Evolutionary conservation across 208 protist species (phyloP).

Genomic region (Eutreptiella sp.): DNA sequence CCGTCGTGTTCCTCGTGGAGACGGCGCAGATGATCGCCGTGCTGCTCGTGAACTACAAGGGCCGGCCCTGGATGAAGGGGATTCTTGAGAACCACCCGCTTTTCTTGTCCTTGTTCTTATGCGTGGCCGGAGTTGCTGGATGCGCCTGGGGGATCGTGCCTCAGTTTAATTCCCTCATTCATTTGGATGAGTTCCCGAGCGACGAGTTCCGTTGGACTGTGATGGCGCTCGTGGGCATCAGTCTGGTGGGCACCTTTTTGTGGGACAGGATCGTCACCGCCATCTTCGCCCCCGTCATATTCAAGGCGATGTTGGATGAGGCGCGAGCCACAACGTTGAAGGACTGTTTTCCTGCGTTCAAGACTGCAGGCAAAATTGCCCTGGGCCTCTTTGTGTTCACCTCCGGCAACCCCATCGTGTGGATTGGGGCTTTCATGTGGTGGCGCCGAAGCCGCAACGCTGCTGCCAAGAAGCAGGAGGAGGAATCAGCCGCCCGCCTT

Average conservation of each 20-base stretch:
- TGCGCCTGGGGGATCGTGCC: slow-evolving; percentile 23
- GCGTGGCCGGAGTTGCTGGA: background rate
- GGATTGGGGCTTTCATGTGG: background rate
- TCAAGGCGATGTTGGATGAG: slow-evolving; percentile 17
- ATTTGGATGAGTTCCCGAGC: slow-evolving; percentile 25
- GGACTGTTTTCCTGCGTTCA: slow-evolving; percentile 12
- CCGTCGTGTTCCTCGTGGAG: slow-evolving; percentile 58
- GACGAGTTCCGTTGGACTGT: slow-evolving; percentile 15
- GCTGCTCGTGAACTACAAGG: slow-evolving; percentile 72
- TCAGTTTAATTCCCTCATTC: slow-evolving; percentile 11
- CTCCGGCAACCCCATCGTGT: slow-evolving; percentile 1
- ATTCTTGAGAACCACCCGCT: slow-evolving; percentile 38
- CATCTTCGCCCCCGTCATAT: slow-evolving; percentile 21
- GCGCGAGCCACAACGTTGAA: background rate
- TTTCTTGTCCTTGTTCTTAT: background rate
- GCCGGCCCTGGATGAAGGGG: slow-evolving; percentile 40
- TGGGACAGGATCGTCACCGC: slow-evolving; percentile 18
- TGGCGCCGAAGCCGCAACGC: too few species aligned
- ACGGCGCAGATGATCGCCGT: slow-evolving; percentile 52
- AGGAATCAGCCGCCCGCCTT: too few species aligned
- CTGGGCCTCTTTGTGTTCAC: slow-evolving; percentile 5
- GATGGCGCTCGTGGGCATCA: slow-evolving; percentile 5
- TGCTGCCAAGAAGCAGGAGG: too few species aligned
- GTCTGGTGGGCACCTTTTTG: slow-evolving; percentile 11
- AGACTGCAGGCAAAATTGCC: background rate